Conservation (phyloP, 1,284 basidiomycete species). For the Cryptococcus sp. region DNA sequence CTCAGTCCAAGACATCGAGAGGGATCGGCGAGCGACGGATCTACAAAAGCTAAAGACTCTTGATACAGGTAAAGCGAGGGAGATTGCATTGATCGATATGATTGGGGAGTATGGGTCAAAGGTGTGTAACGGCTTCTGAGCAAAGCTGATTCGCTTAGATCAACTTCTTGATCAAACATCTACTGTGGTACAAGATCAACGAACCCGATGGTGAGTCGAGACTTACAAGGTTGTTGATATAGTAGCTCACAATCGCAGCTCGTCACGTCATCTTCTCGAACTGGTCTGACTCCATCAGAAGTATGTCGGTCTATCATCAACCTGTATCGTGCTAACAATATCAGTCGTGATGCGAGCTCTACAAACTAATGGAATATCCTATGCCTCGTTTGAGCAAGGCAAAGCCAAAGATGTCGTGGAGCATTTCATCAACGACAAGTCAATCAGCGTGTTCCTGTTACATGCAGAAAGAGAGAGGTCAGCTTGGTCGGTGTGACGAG, state of each 20-base stretch:
- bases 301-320: slow-evolving; percentile 16
- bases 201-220: slow-evolving; percentile 13
- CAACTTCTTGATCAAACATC: slow-evolving; percentile 43
- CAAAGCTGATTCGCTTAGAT: slow-evolving; percentile 21
- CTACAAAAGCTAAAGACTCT: slow-evolving; percentile 27
- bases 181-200: slow-evolving; percentile 23
- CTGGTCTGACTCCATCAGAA: slow-evolving; percentile 40
- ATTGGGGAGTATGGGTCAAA: slow-evolving; percentile 46
- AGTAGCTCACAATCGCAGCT: slow-evolving; percentile 5
- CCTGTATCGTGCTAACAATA: slow-evolving; percentile 3
- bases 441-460: slow-evolving; percentile 42
- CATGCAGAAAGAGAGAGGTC: slow-evolving; percentile 45
- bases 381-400: slow-evolving; percentile 28
- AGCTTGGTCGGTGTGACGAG: neutral
- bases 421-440: slow-evolving; percentile 34
- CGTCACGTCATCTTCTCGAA: slow-evolving; percentile 47
- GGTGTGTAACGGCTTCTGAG: slow-evolving; percentile 16
- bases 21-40: slow-evolving; percentile 14
- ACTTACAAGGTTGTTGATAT: neutral
- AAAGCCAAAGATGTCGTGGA: slow-evolving; percentile 37
- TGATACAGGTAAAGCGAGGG: slow-evolving; percentile 16
- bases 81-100: slow-evolving; percentile 30
- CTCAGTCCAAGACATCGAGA: slow-evolving; percentile 3
- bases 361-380: slow-evolving; percentile 32
- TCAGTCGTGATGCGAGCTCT: slow-evolving; percentile 43